Percentiles rank a stretch among this genome's conserved stretches.
These are phyloP conservation scores for Lachancea mirantina DNA, from an alignment of 805 yeast species.

Conservation along the genomic window DNA sequence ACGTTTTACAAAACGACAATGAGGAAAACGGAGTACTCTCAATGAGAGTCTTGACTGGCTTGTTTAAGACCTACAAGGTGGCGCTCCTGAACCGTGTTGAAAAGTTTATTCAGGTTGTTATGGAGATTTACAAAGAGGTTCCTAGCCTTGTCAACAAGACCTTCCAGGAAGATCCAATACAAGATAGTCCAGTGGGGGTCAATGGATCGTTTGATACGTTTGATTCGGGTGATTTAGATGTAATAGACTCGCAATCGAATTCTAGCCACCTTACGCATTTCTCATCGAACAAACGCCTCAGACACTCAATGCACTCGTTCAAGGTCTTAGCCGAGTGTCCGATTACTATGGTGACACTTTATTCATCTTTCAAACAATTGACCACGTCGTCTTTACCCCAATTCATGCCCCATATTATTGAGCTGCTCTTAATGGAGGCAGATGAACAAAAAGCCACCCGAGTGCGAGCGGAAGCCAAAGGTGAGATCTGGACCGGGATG, in stretches of 20 bases:
- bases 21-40: constrained; percentile 93
- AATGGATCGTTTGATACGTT: constrained; percentile 7
- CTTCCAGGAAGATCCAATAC: constrained; percentile 38
- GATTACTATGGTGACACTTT: constrained; percentile 87
- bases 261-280: too few species aligned
- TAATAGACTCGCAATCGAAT: constrained; percentile 6
- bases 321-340: constrained; percentile 95
- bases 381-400: constrained; percentile 63
- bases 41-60: constrained; percentile 76
- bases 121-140: constrained; percentile 71
- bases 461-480: constrained; percentile 46
- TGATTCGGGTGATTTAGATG: constrained; percentile 7
- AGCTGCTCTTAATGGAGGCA: constrained; percentile 68
- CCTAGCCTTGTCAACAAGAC: constrained; percentile 65
- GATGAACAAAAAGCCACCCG: constrained; percentile 70
- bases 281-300: constrained; percentile 41
- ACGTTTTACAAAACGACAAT: constrained; percentile 65
- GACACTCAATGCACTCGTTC: constrained; percentile 71
- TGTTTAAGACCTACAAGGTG: constrained; percentile 78
- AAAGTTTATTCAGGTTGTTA: constrained; percentile 69
- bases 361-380: constrained; percentile 75
- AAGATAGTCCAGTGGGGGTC: constrained; percentile 5
- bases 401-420: constrained; percentile 77
- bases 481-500: constrained; percentile 59
- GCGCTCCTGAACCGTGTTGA: constrained; percentile 63